A percentile compares a stretch with the other conserved stretches of the same genome.
phyloP scores from a whole-genome alignment of 202 grass and related monocot genomes.

The Setaria viridis region DNA sequence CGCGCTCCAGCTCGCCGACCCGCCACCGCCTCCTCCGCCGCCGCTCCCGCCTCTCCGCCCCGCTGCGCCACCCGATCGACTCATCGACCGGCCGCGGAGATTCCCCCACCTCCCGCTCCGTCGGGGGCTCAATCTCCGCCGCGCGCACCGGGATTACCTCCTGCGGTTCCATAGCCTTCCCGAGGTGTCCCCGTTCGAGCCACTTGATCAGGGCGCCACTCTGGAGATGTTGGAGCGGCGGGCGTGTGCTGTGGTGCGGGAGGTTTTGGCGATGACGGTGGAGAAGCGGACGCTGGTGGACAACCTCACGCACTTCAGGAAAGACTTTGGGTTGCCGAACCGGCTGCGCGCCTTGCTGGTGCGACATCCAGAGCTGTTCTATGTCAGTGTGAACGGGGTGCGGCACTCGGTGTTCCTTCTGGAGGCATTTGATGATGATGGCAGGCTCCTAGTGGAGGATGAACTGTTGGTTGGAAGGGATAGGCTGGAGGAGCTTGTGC shows the following conservation, averaged over 20 bases:
- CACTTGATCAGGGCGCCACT: conserved; percentile 9
- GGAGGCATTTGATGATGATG: conserved; percentile 73
- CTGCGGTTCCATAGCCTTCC: conserved; percentile 64
- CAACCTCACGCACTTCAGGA: conserved; percentile 77
- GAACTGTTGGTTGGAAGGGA: conserved; percentile 69
- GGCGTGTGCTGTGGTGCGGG: conserved; percentile 70
- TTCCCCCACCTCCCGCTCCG: conserved; percentile 72
- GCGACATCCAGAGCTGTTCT: conserved; percentile 84
- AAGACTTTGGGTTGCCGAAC: conserved; percentile 84
- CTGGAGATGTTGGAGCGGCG: conserved; percentile 73
- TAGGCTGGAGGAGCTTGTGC: conserved; percentile 70
- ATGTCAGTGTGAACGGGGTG: conserved; percentile 87
- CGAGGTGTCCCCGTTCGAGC: conserved; percentile 60
- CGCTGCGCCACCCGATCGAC: conserved; percentile 22
- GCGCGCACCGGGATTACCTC: conserved; percentile 72
- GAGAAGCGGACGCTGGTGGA: conserved; percentile 87
- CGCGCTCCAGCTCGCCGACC: conserved; percentile 55
- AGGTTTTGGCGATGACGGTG: conserved; percentile 77
- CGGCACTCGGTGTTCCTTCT: conserved; percentile 78
- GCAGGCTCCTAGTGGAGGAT: conserved; percentile 74
- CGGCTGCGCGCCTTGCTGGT: conserved; percentile 69
- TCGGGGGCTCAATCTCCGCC: conserved; percentile 73
- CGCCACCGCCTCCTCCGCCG: conserved; percentile 35
- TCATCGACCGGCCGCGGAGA: conserved; percentile 68
- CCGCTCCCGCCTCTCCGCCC: conserved; percentile 45